phyloP scores from a whole-genome alignment of 1,284 basidiomycete genomes.

The Tylopilus sp. region DNA sequence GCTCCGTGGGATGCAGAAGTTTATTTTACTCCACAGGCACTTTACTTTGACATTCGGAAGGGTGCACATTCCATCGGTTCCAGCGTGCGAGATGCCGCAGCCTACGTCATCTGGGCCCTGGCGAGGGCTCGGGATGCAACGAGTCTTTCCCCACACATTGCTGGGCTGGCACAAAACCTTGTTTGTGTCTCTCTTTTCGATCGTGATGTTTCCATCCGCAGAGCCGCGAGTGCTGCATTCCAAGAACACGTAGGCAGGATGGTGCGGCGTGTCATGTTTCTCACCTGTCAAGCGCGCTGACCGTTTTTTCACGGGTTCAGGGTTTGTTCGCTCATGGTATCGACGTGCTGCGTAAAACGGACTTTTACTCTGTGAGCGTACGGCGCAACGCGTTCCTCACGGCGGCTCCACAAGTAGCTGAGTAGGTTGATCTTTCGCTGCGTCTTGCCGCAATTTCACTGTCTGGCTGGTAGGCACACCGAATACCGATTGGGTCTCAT shows the following conservation, averaged over 20 bases:
- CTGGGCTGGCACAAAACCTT: slow-evolving; percentile 65
- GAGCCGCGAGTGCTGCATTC: slow-evolving; percentile 96
- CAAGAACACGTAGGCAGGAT: slow-evolving; percentile 96
- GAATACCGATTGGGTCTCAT: slow-evolving; percentile 74
- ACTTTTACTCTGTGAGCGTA: slow-evolving; percentile 92
- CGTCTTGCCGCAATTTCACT: slow-evolving; percentile 6
- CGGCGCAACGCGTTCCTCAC: slow-evolving; percentile 79
- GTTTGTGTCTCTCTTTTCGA: slow-evolving; percentile 84
- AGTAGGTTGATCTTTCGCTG: slow-evolving; percentile 46
- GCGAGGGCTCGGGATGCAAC: slow-evolving; percentile 71
- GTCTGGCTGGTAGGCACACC: slow-evolving; percentile 43
- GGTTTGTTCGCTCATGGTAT: slow-evolving; percentile 91
- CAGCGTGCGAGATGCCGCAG: slow-evolving; percentile 90
- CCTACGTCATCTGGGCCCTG: slow-evolving; percentile 94
- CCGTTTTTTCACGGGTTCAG: slow-evolving; percentile 41
- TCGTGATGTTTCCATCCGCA: slow-evolving; percentile 91
- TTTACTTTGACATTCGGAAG: slow-evolving; percentile 90
- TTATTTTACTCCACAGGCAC: slow-evolving; percentile 52
- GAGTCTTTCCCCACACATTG: slow-evolving; percentile 60
- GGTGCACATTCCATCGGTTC: slow-evolving; percentile 92
- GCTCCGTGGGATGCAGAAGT: slow-evolving; percentile 8
- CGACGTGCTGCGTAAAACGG: slow-evolving; percentile 85
- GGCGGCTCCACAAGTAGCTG: slow-evolving; percentile 83
- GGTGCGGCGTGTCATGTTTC: slow-evolving; percentile 45
- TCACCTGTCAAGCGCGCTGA: slow-evolving; percentile 10